phyloP scores from a whole-genome alignment of 148 eudicot species.

The Cornus controversa region DNA sequence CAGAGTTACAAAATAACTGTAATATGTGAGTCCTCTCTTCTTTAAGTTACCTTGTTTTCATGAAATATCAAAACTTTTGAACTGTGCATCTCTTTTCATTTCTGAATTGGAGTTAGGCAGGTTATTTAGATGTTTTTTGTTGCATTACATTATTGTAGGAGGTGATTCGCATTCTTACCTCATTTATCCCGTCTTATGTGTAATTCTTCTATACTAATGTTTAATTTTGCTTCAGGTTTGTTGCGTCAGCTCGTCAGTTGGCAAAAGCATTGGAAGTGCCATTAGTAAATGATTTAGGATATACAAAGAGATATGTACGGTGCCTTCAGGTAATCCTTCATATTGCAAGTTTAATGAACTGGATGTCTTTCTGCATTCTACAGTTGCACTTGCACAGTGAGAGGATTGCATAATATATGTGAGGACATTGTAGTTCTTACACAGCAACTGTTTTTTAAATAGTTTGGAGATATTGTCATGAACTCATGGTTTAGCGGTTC shows the following conservation, averaged over 20 bases:
- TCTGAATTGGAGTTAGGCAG: too few species aligned
- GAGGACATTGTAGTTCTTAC: not conserved
- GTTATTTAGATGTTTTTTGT: not conserved
- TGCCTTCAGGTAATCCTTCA: conserved; percentile 76
- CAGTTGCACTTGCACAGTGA: not conserved
- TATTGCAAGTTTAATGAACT: not conserved
- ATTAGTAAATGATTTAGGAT: conserved; percentile 86
- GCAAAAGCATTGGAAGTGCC: conserved; percentile 87
- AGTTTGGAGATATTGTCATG: not conserved
- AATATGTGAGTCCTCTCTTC: conserved; percentile 46
- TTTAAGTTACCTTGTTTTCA: too few species aligned
- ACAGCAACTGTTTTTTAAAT: not conserved
- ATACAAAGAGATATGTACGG: conserved; percentile 93
- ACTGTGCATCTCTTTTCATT: too few species aligned
- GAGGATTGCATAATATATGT: not conserved
- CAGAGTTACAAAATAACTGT: conserved; percentile 75
- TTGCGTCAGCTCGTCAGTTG: conserved; percentile 71
- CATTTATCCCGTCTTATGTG: not conserved
- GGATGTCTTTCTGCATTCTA: not conserved
- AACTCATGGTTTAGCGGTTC: not conserved
- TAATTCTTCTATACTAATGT: conserved; percentile 2
- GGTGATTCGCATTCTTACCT: not conserved
- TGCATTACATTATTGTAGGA: not conserved
- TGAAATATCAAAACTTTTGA: too few species aligned
- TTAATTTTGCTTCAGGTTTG: conserved; percentile 51